Evolutionary conservation across 1,284 basidiomycete genomes (phyloP).

Genomic region (Puccinia triticina): DNA sequence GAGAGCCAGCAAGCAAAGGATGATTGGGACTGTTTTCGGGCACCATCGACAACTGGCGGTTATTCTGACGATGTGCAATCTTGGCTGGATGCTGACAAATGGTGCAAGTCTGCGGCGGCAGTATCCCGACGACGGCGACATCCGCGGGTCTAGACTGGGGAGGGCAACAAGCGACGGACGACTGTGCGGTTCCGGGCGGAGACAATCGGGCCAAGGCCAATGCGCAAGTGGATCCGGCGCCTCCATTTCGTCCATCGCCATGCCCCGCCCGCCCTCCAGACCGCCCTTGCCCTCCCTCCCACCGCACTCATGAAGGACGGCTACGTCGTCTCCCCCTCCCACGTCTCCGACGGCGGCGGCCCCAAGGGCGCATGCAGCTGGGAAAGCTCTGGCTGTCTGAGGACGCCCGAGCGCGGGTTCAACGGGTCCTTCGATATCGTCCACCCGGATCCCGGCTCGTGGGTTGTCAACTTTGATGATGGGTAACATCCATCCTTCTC

Average conservation of each 20-base stretch:
- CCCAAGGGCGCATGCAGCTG: constrained; percentile 25
- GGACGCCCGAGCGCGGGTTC: constrained; percentile 15
- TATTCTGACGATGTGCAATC: neutral
- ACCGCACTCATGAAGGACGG: constrained; percentile 1
- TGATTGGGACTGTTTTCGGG: neutral
- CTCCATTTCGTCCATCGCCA: constrained; percentile 21
- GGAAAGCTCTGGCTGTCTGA: constrained; percentile 39
- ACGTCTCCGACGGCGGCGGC: neutral
- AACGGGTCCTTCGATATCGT: constrained; percentile 10
- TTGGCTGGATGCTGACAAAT: neutral
- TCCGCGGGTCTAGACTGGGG: neutral
- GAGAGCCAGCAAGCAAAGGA: no score
- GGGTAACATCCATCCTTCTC: constrained; percentile 24
- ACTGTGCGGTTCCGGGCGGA: neutral
- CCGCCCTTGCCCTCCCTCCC: constrained; percentile 3
- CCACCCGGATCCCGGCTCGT: constrained; percentile 22
- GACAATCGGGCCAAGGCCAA: constrained; percentile 20
- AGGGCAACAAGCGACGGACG: no score
- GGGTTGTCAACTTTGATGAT: constrained; percentile 50
- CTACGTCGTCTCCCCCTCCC: constrained; percentile 1
- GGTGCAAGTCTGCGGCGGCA: neutral
- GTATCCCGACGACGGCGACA: neutral
- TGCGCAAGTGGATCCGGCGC: constrained; percentile 33
- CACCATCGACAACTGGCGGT: neutral
- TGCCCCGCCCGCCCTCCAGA: neutral